Percentiles rank a stretch among this genome's conserved stretches.
phyloP scores from a whole-genome alignment of 345 rosid species.

The Trapa bicornis region DNA sequence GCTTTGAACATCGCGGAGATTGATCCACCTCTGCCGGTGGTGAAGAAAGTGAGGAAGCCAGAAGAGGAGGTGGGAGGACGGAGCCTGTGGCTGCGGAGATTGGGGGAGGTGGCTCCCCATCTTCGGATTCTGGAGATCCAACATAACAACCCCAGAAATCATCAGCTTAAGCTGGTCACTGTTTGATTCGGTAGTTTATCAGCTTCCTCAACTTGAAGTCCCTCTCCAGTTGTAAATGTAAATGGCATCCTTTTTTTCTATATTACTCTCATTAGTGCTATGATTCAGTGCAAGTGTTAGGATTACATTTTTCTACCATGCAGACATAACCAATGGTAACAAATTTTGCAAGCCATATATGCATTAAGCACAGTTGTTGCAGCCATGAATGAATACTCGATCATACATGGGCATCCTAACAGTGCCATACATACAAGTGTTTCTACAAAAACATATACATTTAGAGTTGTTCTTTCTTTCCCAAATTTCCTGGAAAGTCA shows the following conservation, averaged over 20 bases:
- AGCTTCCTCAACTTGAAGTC: not conserved
- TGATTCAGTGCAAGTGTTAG: not conserved
- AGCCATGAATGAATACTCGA: too few relatives aligned
- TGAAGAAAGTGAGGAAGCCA: slow-evolving; percentile 34
- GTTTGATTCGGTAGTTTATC: not conserved
- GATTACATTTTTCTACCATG: too few relatives aligned
- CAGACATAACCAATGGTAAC: too few relatives aligned
- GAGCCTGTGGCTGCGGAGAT: not conserved
- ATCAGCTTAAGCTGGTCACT: slow-evolving; percentile 1
- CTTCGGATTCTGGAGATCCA: not conserved
- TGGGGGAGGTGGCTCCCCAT: slow-evolving; percentile 1
- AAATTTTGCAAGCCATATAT: too few relatives aligned
- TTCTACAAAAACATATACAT: too few relatives aligned
- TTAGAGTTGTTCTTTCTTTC: too few relatives aligned
- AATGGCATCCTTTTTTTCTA: not conserved
- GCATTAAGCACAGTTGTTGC: too few relatives aligned
- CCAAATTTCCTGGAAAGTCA: too few relatives aligned
- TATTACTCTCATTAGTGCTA: not conserved
- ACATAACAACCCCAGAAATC: not conserved
- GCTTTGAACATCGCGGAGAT: slow-evolving; percentile 34
- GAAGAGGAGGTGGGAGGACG: slow-evolving; percentile 10
- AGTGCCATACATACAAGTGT: too few relatives aligned
- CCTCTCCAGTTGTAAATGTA: not conserved
- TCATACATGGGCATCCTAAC: too few relatives aligned
- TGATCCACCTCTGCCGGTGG: slow-evolving; percentile 91